A percentile compares a stretch with the other conserved stretches of the same genome.
These are phyloP conservation scores for Macadamia tetraphylla DNA, from an alignment of 164 flowering plant genomes.

Conservation along the genomic window DNA sequence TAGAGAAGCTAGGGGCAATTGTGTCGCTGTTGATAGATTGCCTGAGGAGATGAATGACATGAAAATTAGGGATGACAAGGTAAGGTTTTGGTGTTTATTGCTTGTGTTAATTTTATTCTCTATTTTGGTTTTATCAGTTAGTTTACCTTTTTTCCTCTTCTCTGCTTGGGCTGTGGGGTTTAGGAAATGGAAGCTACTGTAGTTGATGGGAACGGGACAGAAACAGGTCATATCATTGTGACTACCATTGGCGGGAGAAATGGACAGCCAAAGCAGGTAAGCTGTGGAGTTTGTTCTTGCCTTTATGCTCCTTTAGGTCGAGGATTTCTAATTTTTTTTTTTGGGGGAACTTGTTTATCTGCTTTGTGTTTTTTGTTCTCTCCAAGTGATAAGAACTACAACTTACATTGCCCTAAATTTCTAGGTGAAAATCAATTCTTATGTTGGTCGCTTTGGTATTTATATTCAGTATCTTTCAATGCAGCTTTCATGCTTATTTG, in stretches of 20 bases:
- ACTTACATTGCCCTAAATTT: no score
- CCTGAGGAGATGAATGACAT: slow-evolving; percentile 81
- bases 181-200: slow-evolving; percentile 60
- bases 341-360: no score
- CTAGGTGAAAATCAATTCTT: no score
- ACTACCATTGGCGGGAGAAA: slow-evolving; percentile 65
- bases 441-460: no score
- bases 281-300: no score
- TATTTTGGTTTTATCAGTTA: background rate
- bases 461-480: background rate
- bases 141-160: background rate
- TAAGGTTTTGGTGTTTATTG: slow-evolving; percentile 5
- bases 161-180: background rate
- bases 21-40: slow-evolving; percentile 47
- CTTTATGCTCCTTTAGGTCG: no score
- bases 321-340: no score
- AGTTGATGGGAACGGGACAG: slow-evolving; percentile 66
- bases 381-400: no score
- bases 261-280: slow-evolving; percentile 65
- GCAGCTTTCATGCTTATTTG: background rate
- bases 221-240: slow-evolving; percentile 69
- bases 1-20: slow-evolving; percentile 40
- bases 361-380: no score
- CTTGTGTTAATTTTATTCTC: background rate
- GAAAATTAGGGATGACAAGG: slow-evolving; percentile 79